Percentiles rank a stretch among this genome's conserved stretches.
phyloP scores from a whole-genome alignment of 805 yeast species.

The Candida incommunis region DNA sequence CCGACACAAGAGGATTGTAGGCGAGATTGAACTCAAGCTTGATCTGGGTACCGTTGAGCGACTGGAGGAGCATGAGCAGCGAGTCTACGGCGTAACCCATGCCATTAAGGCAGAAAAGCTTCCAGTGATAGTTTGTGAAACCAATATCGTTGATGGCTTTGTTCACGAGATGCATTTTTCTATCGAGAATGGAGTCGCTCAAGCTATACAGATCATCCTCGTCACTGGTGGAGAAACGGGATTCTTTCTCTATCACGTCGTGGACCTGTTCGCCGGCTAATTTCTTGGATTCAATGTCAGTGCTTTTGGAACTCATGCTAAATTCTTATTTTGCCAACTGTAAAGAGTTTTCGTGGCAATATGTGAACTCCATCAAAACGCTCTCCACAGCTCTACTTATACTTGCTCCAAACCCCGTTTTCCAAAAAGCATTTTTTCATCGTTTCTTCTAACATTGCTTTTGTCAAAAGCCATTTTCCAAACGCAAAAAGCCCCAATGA shows the following conservation, averaged over 20 bases:
- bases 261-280: neutral
- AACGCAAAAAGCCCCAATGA: too few relatives aligned
- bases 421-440: neutral
- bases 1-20: constrained; percentile 32
- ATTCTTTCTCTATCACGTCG: neutral
- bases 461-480: neutral
- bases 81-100: constrained; percentile 45
- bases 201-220: neutral
- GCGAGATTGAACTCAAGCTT: constrained; percentile 32
- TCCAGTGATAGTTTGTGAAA: constrained; percentile 40
- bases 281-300: neutral
- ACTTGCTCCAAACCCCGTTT: too few relatives aligned
- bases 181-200: neutral
- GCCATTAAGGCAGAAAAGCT: constrained; percentile 37
- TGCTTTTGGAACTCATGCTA: neutral
- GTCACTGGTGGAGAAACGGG: neutral
- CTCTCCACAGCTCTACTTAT: too few relatives aligned
- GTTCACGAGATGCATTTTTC: constrained; percentile 24
- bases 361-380: too few relatives aligned
- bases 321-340: too few relatives aligned
- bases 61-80: constrained; percentile 33
- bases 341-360: neutral
- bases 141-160: constrained; percentile 49
- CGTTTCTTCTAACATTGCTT: neutral
- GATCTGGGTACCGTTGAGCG: constrained; percentile 32